Evolutionary conservation across 2,329 filamentous ascomycete species (phyloP), one percentile per base, ranked within the genome.

Genomic region (Trichoderma polysporum): DNA sequence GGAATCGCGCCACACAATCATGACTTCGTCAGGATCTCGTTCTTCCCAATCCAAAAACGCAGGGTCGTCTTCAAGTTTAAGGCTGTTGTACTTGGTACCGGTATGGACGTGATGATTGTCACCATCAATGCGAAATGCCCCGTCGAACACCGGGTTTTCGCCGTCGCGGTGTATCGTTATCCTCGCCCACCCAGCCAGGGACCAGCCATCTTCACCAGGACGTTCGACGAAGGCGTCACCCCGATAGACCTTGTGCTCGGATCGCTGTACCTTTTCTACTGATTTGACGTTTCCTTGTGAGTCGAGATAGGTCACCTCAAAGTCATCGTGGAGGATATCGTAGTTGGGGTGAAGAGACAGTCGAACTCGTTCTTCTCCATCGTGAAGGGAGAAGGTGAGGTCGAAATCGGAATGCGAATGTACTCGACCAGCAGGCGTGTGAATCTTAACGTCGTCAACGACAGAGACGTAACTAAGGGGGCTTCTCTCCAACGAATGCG

Each of bases 1-100:
- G 31, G 93, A 97, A 75, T 98, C 94, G 70, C 94, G 88, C 85
- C 92, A 98, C 1, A 97, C 85, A 39, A 97, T 84, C 94, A 99
- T 95, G 75, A 87, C 90, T 69, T 97, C 91, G 35, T 89, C 85
- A 4, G 75, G 83, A 53, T 81, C 78, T 33, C 83, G 75, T 35
- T 80, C 77, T 31, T 75, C 70, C 15, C 85, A 80, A 8, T 75
- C 71, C 13, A 85, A 79, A 12, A 92, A 76, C 29, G 85, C 81
- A 2, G 93, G 92, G 76, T 99, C 95, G 52, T 89, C 81, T 25
- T 81, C 77, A 69, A 92, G 87, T 74, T 87, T 90, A 53, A 92
- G 93, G 70, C 87, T 84, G 75, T 87, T 84, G 75, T 95, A 99
- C 69, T 88, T 90, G 31, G 85, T 85, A 69, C 86, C 86, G 31